Base-by-base conservation (phyloP, 257 asterid species). In the Misopates orontium region DNA sequence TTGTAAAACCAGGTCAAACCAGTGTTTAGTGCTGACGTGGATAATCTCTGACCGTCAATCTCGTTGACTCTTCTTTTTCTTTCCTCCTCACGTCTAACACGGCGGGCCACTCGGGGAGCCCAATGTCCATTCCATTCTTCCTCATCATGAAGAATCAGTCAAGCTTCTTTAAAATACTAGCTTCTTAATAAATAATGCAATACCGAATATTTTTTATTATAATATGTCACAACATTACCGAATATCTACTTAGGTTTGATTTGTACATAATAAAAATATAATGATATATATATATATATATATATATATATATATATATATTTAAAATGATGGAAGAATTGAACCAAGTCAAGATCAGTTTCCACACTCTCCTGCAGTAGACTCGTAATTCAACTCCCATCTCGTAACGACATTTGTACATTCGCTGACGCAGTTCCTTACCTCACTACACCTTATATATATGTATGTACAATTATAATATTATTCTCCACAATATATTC, bases 401-500 rank as follows among this genome's bases (percentile, higher is more conserved):
- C 39, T 15, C 9, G 21, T 21, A 19, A 15, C 56, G 75, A 70
- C 81, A 61, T 23, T 42, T 72, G 71, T 76, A 23, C 52, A 19
- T 65, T 67, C 42, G 8, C 11, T 36, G 79, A 80, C 85, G 78
- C 77, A 76, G 71, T 59, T 57, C 60, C 83, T 77, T 55, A 63
- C 83, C 60, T 69, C 79, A 74, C 76, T 70, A 4, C 11, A 0
- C 42, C 36, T 13, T 19, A 15, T 36, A 16, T 49, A 19, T 36
- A 36, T 36, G 10, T 28, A 36, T 36, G 8, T 36, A 36, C 10
- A 36, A 3, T 3, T 28, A 9, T 36, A 18, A 9, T 44, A 44
- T 44, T 1, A 9, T 1, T 44, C 1, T 12, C 12, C 14, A 44
- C 14, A 16, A 1, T 2, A 44, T 62, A 12, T 48, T 49, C 48